A percentile compares a stretch with the other conserved stretches of the same genome.
Conservation (phyloP, 1,139 yeast species). For the Taphrina deformans region DNA sequence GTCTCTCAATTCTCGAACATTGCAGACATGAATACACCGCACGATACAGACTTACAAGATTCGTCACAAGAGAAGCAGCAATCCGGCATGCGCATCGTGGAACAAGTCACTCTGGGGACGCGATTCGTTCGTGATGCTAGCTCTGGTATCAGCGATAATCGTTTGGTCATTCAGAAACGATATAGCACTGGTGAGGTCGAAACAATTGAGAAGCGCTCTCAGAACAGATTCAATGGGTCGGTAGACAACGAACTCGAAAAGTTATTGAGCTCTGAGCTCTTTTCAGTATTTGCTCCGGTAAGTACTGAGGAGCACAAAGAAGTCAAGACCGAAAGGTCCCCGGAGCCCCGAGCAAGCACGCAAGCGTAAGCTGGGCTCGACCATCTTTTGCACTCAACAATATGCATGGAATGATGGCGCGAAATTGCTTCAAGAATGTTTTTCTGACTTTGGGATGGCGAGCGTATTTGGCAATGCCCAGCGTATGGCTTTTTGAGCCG, state of each 20-base stretch:
- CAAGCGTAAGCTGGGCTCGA: background rate
- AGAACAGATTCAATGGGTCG: background rate
- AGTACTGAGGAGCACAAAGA: background rate
- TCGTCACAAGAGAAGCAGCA: background rate
- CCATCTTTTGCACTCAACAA: too few species aligned
- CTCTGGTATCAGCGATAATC: constrained; percentile 1
- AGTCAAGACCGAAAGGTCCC: too few species aligned
- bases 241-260: constrained; percentile 8
- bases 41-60: background rate
- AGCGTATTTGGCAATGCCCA: background rate
- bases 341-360: background rate
- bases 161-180: constrained; percentile 2
- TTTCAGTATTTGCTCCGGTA: background rate
- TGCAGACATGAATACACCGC: too few species aligned
- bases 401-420: too few species aligned
- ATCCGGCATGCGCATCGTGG: background rate
- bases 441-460: too few species aligned
- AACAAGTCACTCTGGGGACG: background rate
- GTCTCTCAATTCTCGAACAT: background rate
- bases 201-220: constrained; percentile 5
- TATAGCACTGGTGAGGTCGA: constrained; percentile 13
- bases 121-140: constrained; percentile 12
- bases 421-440: too few species aligned
- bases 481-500: background rate
- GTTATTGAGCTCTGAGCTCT: background rate